A percentile compares a stretch with the other conserved stretches of the same genome.
These are phyloP conservation scores for Pseudogymnoascus sp. DNA, from an alignment of 2,329 filamentous ascomycete genomes.

Conservation along the genomic window DNA sequence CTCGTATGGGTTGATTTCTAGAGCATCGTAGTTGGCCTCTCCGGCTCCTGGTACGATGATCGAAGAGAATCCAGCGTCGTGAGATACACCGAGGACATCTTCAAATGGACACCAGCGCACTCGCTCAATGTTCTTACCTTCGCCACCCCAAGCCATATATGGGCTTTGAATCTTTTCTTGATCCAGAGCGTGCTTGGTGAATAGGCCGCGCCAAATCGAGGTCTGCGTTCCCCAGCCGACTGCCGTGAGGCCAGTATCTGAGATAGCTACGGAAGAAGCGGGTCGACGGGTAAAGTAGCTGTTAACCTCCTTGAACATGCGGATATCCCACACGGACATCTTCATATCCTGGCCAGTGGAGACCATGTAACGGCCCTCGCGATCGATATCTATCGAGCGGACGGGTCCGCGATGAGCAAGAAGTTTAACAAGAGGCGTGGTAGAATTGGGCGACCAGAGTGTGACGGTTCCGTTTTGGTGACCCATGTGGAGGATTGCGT, in stretches of 20 bases:
- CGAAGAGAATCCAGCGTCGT: conserved; percentile 79
- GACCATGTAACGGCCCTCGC: conserved; percentile 92
- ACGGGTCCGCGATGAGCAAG: conserved; percentile 86
- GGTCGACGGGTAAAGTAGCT: conserved; percentile 79
- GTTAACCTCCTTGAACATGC: conserved; percentile 88
- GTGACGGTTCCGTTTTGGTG: conserved; percentile 94
- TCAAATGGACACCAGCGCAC: conserved; percentile 92
- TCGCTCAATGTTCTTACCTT: conserved; percentile 71
- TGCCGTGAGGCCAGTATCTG: conserved; percentile 77
- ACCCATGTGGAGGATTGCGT: conserved; percentile 83
- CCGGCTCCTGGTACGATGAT: conserved; percentile 91
- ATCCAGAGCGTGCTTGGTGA: conserved; percentile 61
- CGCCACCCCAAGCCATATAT: conserved; percentile 88
- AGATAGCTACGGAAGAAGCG: conserved; percentile 76
- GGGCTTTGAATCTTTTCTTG: conserved; percentile 75
- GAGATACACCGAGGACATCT: conserved; percentile 78
- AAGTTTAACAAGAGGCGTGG: conserved; percentile 80
- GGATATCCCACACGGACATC: conserved; percentile 93
- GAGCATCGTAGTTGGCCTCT: conserved; percentile 89
- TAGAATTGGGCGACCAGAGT: conserved; percentile 88
- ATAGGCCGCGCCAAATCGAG: conserved; percentile 85
- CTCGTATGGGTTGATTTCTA: conserved; percentile 94
- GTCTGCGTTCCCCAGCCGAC: conserved; percentile 86
- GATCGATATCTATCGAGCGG: conserved; percentile 72
- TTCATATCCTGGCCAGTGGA: conserved; percentile 81